A percentile compares a stretch with the other conserved stretches of the same genome.
Conservation (phyloP, 805 yeast species). For the Yamadazyma olivae region DNA sequence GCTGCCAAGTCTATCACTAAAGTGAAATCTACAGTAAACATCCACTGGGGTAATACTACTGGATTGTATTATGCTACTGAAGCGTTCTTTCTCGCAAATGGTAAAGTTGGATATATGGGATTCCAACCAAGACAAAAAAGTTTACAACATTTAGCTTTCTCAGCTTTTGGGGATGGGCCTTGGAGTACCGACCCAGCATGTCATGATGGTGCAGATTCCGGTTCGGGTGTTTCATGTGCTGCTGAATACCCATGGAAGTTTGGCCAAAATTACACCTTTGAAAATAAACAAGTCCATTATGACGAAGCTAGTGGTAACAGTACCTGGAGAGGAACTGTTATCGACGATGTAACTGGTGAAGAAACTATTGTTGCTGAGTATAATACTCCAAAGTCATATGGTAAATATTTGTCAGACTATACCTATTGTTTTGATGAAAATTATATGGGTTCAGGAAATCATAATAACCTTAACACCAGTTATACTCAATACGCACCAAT, state of each 20-base stretch:
- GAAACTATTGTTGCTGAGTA: slow-evolving; percentile 4
- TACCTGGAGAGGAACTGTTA: slow-evolving; percentile 12
- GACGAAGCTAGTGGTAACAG: slow-evolving; percentile 2
- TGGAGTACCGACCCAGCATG: slow-evolving; percentile 4
- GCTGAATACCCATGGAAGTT: slow-evolving; percentile 10
- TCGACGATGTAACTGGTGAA: slow-evolving; percentile 11
- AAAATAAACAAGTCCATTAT: slow-evolving; percentile 1
- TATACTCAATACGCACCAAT: slow-evolving; percentile 9
- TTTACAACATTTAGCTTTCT: slow-evolving; percentile 10
- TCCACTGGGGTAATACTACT: slow-evolving; percentile 7
- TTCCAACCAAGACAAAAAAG: slow-evolving; percentile 9
- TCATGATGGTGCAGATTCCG: slow-evolving; percentile 11
- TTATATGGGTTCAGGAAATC: not conserved
- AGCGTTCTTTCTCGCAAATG: slow-evolving; percentile 3
- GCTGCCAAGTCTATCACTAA: slow-evolving; percentile 1
- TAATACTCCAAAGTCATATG: slow-evolving; percentile 8
- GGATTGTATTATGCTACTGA: slow-evolving; percentile 13
- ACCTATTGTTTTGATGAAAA: slow-evolving; percentile 7
- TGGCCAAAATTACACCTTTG: slow-evolving; percentile 11
- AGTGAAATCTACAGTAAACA: slow-evolving; percentile 5
- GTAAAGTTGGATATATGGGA: slow-evolving; percentile 11
- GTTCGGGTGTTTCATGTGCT: slow-evolving; percentile 10
- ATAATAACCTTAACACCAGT: too few relatives aligned
- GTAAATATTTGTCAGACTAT: slow-evolving; percentile 1
- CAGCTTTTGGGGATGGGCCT: slow-evolving; percentile 12